phyloP scores from a whole-genome alignment of 2,329 filamentous ascomycete genomes.

The Metarhizium humberi region DNA sequence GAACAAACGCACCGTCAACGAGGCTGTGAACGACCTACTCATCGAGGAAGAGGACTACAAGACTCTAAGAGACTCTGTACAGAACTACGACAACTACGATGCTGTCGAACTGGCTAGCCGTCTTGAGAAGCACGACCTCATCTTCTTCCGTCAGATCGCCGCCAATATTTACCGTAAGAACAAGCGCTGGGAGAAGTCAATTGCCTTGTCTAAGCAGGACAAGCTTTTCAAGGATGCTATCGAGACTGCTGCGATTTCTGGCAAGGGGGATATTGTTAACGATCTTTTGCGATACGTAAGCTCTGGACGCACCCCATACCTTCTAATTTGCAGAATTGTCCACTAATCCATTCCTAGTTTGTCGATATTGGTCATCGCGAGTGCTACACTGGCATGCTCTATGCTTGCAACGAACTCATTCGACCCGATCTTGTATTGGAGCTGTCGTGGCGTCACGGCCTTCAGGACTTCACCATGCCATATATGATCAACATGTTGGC shows the following conservation, averaged over 20 bases:
- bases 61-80: conserved; percentile 91
- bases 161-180: conserved; percentile 99
- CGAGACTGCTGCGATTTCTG: conserved; percentile 88
- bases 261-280: conserved; percentile 86
- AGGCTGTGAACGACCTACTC: conserved; percentile 92
- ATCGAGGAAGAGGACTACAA: conserved; percentile 99
- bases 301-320: conserved; percentile 20
- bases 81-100: conserved; percentile 99
- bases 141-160: conserved; percentile 98
- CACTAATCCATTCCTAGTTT: conserved; percentile 53
- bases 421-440: conserved; percentile 88
- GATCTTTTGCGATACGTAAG: conserved; percentile 94
- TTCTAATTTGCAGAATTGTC: background rate
- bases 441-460: conserved; percentile 90
- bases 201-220: conserved; percentile 94
- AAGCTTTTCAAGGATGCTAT: conserved; percentile 99
- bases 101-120: conserved; percentile 84
- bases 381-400: conserved; percentile 99
- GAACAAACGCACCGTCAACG: conserved; percentile 97
- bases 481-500: conserved; percentile 99
- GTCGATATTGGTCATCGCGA: conserved; percentile 98
- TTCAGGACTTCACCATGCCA: conserved; percentile 97
- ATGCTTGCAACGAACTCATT: conserved; percentile 95
- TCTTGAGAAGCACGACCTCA: conserved; percentile 92
- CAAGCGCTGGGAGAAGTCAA: conserved; percentile 99